A percentile compares a stretch with the other conserved stretches of the same genome.
Evolutionary conservation across 1,284 basidiomycete genomes (phyloP).

Genomic region (Microstroma glucosiphilum): DNA sequence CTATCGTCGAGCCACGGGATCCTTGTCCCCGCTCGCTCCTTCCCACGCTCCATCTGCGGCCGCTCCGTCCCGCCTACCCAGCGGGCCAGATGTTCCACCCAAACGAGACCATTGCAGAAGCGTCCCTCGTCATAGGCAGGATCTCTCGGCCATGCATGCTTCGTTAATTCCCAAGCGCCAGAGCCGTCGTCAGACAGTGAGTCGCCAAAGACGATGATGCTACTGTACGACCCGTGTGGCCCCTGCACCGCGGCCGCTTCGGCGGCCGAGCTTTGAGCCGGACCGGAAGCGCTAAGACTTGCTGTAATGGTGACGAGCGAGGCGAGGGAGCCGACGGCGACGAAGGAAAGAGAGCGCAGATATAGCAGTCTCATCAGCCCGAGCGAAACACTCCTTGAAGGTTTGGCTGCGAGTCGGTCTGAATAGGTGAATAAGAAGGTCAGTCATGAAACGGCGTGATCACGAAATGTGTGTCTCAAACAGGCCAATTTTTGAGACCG

Average conservation of each 20-base stretch:
- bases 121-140: conserved; percentile 23
- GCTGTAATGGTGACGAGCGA: background rate
- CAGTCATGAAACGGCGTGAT: no score
- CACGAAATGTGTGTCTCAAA: no score
- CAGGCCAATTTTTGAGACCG: no score
- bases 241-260: background rate
- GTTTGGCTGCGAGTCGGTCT: no score
- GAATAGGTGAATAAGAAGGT: no score
- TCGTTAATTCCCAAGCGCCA: conserved; percentile 23
- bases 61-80: background rate
- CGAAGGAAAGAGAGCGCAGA: no score
- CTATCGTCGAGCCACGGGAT: conserved; percentile 13
- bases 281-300: no score
- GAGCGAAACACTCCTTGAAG: no score
- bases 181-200: conserved; percentile 30
- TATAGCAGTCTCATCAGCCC: no score
- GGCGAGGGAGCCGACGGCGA: no score
- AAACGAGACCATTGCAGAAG: conserved; percentile 26
- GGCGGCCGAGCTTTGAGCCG: no score
- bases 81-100: conserved; percentile 23
- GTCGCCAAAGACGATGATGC: conserved; percentile 27
- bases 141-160: conserved; percentile 25
- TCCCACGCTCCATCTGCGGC: no score
- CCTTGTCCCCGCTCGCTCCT: background rate
- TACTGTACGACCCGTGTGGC: conserved; percentile 8